These are phyloP conservation scores for Eragrostis nindensis DNA, from an alignment of 176 grass and related monocot species.

Conservation along the genomic window DNA sequence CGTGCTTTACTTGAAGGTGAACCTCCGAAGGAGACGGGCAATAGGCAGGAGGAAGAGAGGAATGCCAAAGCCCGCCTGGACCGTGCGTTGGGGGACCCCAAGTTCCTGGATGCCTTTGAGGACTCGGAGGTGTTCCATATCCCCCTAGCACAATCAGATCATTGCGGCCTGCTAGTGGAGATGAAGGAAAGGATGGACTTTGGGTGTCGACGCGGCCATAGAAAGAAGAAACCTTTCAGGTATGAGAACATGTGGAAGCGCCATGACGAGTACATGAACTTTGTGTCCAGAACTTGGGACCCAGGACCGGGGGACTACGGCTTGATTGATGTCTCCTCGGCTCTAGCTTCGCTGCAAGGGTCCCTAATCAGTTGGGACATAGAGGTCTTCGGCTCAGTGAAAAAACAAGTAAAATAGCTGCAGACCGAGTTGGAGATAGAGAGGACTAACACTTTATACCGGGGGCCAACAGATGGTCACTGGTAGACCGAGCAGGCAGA, in stretches of 20 bases:
- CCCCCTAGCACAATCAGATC: fast-evolving
- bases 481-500: too few species aligned
- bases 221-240: neutral
- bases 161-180: neutral
- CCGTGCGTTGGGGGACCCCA: neutral
- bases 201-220: fast-evolving
- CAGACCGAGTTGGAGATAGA: fast-evolving
- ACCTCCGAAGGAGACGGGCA: too few species aligned
- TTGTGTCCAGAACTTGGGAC: neutral
- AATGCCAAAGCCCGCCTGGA: neutral
- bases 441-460: neutral
- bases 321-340: neutral
- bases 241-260: neutral
- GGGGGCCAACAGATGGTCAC: neutral
- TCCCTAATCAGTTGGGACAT: neutral
- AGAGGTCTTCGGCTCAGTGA: neutral
- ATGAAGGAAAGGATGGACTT: neutral
- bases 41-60: fast-evolving
- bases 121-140: neutral
- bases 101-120: neutral
- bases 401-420: neutral
- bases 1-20: too few species aligned
- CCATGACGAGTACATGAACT: neutral
- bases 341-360: neutral
- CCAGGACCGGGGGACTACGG: neutral